phyloP scores from a whole-genome alignment of 306 rosid species.

The Vicia sativa region DNA sequence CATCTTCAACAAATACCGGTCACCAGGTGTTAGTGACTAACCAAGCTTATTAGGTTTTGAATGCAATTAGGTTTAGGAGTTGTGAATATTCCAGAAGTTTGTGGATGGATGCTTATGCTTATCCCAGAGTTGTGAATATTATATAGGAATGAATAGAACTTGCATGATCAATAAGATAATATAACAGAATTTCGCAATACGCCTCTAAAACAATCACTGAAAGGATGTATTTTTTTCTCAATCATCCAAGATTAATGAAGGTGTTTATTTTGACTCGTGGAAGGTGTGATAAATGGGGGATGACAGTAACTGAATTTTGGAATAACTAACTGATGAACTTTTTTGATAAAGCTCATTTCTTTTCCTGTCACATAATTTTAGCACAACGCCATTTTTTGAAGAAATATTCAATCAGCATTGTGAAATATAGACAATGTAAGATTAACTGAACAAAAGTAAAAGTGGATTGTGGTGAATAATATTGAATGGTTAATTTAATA shows the following conservation, averaged over 20 bases:
- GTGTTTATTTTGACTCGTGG: background rate
- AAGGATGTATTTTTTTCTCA: background rate
- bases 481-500: background rate
- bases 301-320: background rate
- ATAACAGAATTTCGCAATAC: background rate
- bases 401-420: background rate
- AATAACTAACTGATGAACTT: background rate
- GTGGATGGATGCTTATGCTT: background rate
- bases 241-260: background rate
- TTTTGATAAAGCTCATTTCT: background rate
- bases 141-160: background rate
- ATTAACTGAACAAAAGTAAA: background rate
- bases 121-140: background rate
- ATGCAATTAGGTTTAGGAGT: constrained; percentile 21
- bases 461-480: background rate
- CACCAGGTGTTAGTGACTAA: constrained; percentile 21
- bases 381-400: background rate
- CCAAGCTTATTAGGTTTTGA: constrained; percentile 28
- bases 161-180: background rate
- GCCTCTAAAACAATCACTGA: no score
- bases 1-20: constrained; percentile 25
- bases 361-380: background rate
- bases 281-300: background rate
- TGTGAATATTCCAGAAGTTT: constrained; percentile 20
- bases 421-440: background rate